phyloP scores from a whole-genome alignment of 768 basidiomycete species.

The Amanita pallidorosea region DNA sequence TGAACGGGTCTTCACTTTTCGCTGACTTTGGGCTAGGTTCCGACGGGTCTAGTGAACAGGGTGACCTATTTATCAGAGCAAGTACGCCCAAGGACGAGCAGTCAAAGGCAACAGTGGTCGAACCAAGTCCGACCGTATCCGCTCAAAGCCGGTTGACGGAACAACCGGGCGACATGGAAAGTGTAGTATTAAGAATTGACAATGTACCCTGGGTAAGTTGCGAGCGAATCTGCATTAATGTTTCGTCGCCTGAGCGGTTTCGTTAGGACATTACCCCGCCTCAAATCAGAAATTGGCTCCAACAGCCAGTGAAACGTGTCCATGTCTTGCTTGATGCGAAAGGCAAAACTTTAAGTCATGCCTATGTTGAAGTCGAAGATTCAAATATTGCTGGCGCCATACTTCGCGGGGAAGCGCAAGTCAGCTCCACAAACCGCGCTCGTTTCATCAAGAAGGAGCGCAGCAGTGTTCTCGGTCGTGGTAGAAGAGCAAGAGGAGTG shows the following conservation, averaged over 20 bases:
- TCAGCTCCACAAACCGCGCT: slow-evolving; percentile 5
- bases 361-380: slow-evolving; percentile 64
- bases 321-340: slow-evolving; percentile 74
- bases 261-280: slow-evolving; percentile 74
- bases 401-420: slow-evolving; percentile 42
- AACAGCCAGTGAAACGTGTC: slow-evolving; percentile 56
- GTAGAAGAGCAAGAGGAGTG: slow-evolving; percentile 72
- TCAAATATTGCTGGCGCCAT: slow-evolving; percentile 56
- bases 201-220: slow-evolving; percentile 80
- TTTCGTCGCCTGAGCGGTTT: neutral
- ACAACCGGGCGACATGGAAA: slow-evolving; percentile 17
- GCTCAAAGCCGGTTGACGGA: slow-evolving; percentile 1
- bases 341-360: slow-evolving; percentile 80
- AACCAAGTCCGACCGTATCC: slow-evolving; percentile 2
- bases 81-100: slow-evolving; percentile 33
- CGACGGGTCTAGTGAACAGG: neutral
- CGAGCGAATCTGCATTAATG: neutral
- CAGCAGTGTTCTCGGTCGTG: slow-evolving; percentile 61
- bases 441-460: slow-evolving; percentile 33
- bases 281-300: slow-evolving; percentile 57
- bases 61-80: slow-evolving; percentile 18
- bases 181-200: slow-evolving; percentile 69
- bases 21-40: slow-evolving; percentile 31
- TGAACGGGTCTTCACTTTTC: slow-evolving; percentile 12
- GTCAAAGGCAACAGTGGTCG: slow-evolving; percentile 4